Conservation (phyloP, 176 grass and related monocot genomes). For the Avena eriantha region DNA sequence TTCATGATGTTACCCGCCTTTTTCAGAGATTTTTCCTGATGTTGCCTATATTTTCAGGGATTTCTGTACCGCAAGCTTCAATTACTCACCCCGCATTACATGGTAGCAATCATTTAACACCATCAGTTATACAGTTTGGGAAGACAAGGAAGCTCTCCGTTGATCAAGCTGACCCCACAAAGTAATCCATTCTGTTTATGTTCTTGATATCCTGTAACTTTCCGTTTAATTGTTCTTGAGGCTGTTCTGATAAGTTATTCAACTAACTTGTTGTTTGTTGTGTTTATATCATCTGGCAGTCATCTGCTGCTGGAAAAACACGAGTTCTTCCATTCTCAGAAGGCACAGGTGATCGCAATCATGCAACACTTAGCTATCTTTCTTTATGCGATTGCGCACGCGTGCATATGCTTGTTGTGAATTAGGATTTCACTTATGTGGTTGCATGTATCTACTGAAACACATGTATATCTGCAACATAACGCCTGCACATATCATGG, state of each 20-base stretch:
- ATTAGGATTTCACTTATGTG: background rate
- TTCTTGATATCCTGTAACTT: conserved; percentile 19
- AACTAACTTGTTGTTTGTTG: conserved; percentile 26
- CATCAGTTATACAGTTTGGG: conserved; percentile 69
- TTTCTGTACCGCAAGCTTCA: conserved; percentile 45
- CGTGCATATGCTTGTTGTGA: background rate
- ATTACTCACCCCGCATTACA: conserved; percentile 51
- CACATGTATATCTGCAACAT: conserved; percentile 19
- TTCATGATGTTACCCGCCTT: background rate
- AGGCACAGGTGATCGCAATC: conserved; percentile 64
- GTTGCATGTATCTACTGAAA: conserved; percentile 3
- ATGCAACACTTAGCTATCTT: conserved; percentile 13
- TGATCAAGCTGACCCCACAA: conserved; percentile 68
- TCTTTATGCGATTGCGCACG: background rate
- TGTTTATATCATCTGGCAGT: conserved; percentile 60
- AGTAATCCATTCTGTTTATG: conserved; percentile 51
- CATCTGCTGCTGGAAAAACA: conserved; percentile 62
- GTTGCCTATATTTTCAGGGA: conserved; percentile 16
- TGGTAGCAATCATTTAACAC: conserved; percentile 54
- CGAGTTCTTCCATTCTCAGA: conserved; percentile 88
- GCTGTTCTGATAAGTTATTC: conserved; percentile 10
- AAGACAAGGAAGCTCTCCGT: conserved; percentile 70
- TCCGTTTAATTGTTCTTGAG: background rate
- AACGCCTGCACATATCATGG: background rate
- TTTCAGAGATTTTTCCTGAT: conserved; percentile 38